Conservation (phyloP, 2,329 filamentous ascomycete species). For the Cercospora sojina region DNA sequence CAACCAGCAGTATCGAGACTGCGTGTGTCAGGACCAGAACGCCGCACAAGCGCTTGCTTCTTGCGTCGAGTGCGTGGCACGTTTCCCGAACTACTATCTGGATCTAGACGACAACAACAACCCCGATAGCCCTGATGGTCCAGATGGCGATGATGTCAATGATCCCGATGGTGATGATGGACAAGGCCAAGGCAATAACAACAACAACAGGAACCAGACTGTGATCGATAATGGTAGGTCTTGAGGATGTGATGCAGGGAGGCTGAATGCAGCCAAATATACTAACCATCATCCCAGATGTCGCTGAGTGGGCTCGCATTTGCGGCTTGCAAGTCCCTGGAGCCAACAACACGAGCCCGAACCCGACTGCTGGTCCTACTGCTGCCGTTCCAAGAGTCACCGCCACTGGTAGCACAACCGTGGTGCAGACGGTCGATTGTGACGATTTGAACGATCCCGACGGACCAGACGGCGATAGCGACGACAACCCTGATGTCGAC, state of each 20-base stretch:
- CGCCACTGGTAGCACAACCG: neutral
- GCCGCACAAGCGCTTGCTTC: constrained; percentile 11
- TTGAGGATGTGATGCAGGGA: neutral
- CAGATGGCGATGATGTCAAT: neutral
- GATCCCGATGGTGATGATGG: neutral
- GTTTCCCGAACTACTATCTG: constrained; percentile 15
- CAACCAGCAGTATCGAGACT: constrained; percentile 17
- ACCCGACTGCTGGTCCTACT: neutral
- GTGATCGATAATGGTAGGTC: neutral
- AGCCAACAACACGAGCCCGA: neutral
- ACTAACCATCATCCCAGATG: neutral
- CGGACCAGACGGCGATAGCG: neutral
- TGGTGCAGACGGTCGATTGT: constrained; percentile 1
- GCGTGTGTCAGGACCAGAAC: constrained; percentile 15
- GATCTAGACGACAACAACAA: constrained; percentile 12
- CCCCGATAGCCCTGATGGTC: neutral
- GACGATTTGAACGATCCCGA: neutral
- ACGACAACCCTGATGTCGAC: neutral
- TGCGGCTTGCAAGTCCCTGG: constrained; percentile 3
- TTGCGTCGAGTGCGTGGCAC: constrained; percentile 16
- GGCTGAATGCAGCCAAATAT: neutral
- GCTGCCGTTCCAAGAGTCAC: neutral
- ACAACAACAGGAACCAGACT: neutral
- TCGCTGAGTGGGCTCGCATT: constrained; percentile 3
- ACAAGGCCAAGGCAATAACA: neutral